phyloP scores from a whole-genome alignment of 768 basidiomycete genomes.

The Krasilnikovozyma curviuscula region DNA sequence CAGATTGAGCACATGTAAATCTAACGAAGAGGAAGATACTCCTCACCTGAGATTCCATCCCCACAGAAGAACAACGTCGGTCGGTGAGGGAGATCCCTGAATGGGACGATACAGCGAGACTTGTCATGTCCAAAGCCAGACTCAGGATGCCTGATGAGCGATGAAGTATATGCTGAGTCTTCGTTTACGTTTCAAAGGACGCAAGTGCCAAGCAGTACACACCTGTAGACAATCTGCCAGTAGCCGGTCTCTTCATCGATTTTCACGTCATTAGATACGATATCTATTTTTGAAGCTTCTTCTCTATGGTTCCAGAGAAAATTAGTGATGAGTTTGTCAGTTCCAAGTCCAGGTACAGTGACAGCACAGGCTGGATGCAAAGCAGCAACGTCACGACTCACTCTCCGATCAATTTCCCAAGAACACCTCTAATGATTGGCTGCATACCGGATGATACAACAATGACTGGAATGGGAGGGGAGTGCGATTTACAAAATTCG shows the following conservation, averaged over 20 bases:
- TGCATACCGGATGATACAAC: slow-evolving; percentile 93
- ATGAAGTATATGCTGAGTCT: too few species aligned
- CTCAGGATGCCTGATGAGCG: slow-evolving; percentile 5
- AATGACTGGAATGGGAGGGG: slow-evolving; percentile 52
- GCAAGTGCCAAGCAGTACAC: too few species aligned
- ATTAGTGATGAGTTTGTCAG: neutral
- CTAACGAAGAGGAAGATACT: neutral
- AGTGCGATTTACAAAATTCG: slow-evolving; percentile 58
- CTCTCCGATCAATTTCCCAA: slow-evolving; percentile 57
- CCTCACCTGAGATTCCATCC: slow-evolving; percentile 80
- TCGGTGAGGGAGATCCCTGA: slow-evolving; percentile 42
- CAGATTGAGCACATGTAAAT: neutral
- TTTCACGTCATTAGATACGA: slow-evolving; percentile 75
- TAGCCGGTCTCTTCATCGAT: slow-evolving; percentile 26
- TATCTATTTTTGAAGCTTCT: slow-evolving; percentile 54
- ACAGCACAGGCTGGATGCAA: neutral
- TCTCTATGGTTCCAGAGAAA: slow-evolving; percentile 19
- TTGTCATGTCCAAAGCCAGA: slow-evolving; percentile 53
- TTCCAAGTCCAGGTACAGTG: neutral
- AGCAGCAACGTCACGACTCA: neutral
- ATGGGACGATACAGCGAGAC: slow-evolving; percentile 79
- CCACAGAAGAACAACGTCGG: slow-evolving; percentile 92
- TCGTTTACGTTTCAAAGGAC: too few species aligned
- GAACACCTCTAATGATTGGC: slow-evolving; percentile 74
- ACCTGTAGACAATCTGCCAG: slow-evolving; percentile 9